Evolutionary conservation across 225 moss, liverwort and hornwort species (phyloP), one percentile per base, ranked within the genome.

Genomic region (Thuidium tamariscinum): DNA sequence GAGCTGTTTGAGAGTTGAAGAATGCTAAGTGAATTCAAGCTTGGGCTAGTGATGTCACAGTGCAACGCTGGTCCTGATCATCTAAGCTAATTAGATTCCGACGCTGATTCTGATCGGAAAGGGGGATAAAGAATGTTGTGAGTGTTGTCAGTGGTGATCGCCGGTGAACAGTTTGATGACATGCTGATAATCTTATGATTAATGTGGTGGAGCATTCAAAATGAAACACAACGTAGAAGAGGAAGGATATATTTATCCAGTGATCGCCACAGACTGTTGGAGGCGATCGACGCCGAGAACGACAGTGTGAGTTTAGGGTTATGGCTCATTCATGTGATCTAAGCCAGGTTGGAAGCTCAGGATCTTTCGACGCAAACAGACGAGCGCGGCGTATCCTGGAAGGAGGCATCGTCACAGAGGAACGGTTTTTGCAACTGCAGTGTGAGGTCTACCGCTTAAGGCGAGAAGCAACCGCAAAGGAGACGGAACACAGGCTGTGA

Each of bases 371-470:
- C 34, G 77, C 81, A 36, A 94, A 83, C 78, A 91, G 93, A 81
- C 87, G 93, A 76, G 88, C 84, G 56, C 87, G 92, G 83, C 93
- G 90, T 55, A 60, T 89, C 8, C 84, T 94, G 57, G 92, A 90
- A 88, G 90, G 95, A 56, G 92, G 92, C 7, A 84, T 87, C 9
- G 74, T 97, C 71, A 93, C 96, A 52, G 96, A 96, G 83, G 93
- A 97, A n/a, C 92, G 95, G 11, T 94, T 90, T 72, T 83, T 93
- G 82, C 91, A 94, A 86, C 79, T 96, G 85, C 94, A 95, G 82
- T 91, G 91, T 69, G 96, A 97, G 89, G 92, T 91, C 23, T 94
- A 92, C 74, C 84, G 89, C n/a, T 92, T 96, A 32, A 87, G 91
- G 63, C 89, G 62, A 86, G 95, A 94, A 79, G 78, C 93, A 75